Conservation (phyloP, 1,139 yeast species). For the Suhomyces kunorum region DNA sequence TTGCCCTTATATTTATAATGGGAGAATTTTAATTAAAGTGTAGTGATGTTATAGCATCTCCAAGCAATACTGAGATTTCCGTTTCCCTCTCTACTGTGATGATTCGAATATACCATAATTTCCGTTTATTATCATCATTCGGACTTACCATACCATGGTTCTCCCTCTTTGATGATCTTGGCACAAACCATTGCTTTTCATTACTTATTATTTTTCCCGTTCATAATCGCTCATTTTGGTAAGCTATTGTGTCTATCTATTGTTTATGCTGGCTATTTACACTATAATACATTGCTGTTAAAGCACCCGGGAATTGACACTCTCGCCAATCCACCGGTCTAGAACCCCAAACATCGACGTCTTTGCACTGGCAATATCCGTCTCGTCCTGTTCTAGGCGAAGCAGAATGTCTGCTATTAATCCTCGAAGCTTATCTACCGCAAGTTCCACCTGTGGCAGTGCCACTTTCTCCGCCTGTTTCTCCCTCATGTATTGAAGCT, state of each 20-base stretch:
- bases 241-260: not conserved
- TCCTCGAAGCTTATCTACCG: slow-evolving; percentile 23
- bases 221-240: too few relatives aligned
- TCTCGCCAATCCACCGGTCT: slow-evolving; percentile 26
- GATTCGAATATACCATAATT: too few relatives aligned
- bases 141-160: too few relatives aligned
- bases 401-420: slow-evolving; percentile 38
- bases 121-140: too few relatives aligned
- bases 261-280: slow-evolving; percentile 7
- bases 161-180: too few relatives aligned
- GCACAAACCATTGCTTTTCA: too few relatives aligned
- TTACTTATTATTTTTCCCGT: too few relatives aligned
- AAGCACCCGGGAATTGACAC: not conserved
- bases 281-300: slow-evolving; percentile 5
- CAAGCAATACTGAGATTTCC: too few relatives aligned
- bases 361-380: slow-evolving; percentile 24
- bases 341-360: slow-evolving; percentile 28
- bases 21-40: too few relatives aligned
- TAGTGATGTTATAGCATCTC: too few relatives aligned
- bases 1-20: too few relatives aligned
- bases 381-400: slow-evolving; percentile 33
- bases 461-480: slow-evolving; percentile 4
- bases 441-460: not conserved
- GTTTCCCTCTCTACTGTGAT: too few relatives aligned
- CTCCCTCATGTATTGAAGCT: slow-evolving; percentile 12